Evolutionary conservation across 2,329 filamentous ascomycete genomes (phyloP), one percentile per base, ranked within the genome.

Genomic region (Microcyclospora tardicrescens): DNA sequence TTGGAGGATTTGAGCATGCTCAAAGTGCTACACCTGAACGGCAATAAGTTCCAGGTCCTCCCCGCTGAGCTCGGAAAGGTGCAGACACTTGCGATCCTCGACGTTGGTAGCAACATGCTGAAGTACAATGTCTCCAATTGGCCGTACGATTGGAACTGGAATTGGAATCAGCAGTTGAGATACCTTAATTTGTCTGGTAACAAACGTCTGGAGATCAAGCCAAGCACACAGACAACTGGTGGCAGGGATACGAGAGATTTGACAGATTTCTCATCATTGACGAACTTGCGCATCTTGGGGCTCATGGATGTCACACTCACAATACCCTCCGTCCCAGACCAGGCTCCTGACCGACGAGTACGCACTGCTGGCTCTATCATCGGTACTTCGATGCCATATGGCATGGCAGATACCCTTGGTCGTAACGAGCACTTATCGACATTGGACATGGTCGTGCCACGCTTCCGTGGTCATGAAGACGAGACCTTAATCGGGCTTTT

Each of bases 91-190:
- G 80, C 86, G 5, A 81, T 95, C 36, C 70, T 98, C 36, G 91
- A 98, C 61, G 93, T 93, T 45, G 89, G 87, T 43, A 95, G 84
- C 69, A 98, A 98, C 57, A 79, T 76, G 15, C 69, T 98, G 41
- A 98, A 96, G 61, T 98, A 98, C 72, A 98, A 98, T 58, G 93
- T 98, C 35, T 91, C 86, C 24, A 98, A 98, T 55, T 94, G 93
- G 71, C 91, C 89, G 0, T 98, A 98, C 57, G 91, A 98, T 58
- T 98, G 91, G 91, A 98, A 98, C 54, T 98, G 91, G 91, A 96
- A 96, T 56, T 84, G 91, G 71, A 98, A 98, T 54, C 84, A 83
- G 35, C 93, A 95, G 52, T 66, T 98, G 48, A 82, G 87, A 46
- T 98, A 93, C 56, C 78, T 98, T 45, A 98, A 96, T 55, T 70